Conservation (phyloP, 2,329 filamentous ascomycete species). For the Leptoxyphium fumago region DNA sequence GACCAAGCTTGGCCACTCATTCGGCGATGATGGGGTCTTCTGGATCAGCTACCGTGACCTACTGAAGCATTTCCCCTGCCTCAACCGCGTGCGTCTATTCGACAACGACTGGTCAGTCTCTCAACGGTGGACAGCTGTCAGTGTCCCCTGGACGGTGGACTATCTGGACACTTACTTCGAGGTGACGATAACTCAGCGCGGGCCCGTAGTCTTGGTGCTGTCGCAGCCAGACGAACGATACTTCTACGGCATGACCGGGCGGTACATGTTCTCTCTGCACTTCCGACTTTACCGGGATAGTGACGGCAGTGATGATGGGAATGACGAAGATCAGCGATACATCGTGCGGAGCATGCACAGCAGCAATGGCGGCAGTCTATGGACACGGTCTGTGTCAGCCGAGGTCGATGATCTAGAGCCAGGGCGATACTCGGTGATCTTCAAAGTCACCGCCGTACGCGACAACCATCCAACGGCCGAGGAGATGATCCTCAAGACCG, state of each 20-base stretch:
- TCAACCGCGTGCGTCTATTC: slow-evolving; percentile 47
- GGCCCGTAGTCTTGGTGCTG: slow-evolving; percentile 43
- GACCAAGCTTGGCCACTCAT: slow-evolving; percentile 49
- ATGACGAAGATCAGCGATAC: slow-evolving; percentile 8
- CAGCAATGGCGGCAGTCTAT: slow-evolving; percentile 36
- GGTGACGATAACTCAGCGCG: slow-evolving; percentile 35
- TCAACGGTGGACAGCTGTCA: slow-evolving; percentile 46
- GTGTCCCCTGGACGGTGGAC: slow-evolving; percentile 45
- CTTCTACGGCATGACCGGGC: slow-evolving; percentile 41
- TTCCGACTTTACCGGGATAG: slow-evolving; percentile 44
- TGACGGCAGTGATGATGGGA: background rate
- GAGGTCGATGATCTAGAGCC: slow-evolving; percentile 56
- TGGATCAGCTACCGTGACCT: slow-evolving; percentile 48
- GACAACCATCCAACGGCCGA: slow-evolving; percentile 41
- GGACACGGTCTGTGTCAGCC: slow-evolving; percentile 61
- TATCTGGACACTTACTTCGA: slow-evolving; percentile 47
- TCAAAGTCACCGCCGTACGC: slow-evolving; percentile 59
- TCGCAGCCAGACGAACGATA: slow-evolving; percentile 48
- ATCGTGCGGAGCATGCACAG: slow-evolving; percentile 19
- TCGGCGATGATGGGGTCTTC: slow-evolving; percentile 31
- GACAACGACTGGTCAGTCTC: slow-evolving; percentile 44
- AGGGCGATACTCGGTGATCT: slow-evolving; percentile 59
- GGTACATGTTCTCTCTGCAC: slow-evolving; percentile 43
- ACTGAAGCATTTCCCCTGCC: slow-evolving; percentile 42
- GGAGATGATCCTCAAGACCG: slow-evolving; percentile 51